These are phyloP conservation scores for Mycoemilia scoparia DNA, from an alignment of 192 early-diverging fungal genomes.

Conservation along the genomic window DNA sequence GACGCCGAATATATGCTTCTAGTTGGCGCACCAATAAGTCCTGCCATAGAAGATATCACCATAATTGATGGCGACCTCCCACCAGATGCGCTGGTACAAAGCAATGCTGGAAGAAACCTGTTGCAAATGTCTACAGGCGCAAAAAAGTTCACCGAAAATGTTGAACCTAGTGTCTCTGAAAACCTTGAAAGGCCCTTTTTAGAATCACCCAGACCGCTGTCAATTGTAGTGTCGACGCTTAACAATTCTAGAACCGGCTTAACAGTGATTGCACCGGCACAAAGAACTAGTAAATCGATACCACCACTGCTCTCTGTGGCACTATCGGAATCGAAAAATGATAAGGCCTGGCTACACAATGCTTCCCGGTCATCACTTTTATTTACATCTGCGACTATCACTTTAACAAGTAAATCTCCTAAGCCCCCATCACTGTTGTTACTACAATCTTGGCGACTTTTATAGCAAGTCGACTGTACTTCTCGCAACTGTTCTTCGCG, in stretches of 20 bases:
- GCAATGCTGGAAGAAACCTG: conserved; percentile 35
- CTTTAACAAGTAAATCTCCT: too few relatives aligned
- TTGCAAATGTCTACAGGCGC: conserved; percentile 34
- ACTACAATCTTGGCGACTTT: too few relatives aligned
- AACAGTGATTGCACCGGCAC: conserved; percentile 59
- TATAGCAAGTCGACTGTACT: too few relatives aligned
- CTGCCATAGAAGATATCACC: conserved; percentile 59
- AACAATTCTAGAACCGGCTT: conserved; percentile 42
- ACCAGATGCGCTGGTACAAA: conserved; percentile 13
- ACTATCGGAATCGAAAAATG: not conserved
- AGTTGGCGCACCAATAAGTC: conserved; percentile 53
- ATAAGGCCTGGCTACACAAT: not conserved
- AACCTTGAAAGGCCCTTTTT: not conserved
- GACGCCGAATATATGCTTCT: conserved; percentile 57
- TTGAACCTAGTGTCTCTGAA: not conserved
- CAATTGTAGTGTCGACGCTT: conserved; percentile 15
- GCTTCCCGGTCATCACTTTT: too few relatives aligned
- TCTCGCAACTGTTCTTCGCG: too few relatives aligned
- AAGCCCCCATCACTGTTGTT: too few relatives aligned
- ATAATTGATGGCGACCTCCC: conserved; percentile 47
- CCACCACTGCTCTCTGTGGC: conserved; percentile 8
- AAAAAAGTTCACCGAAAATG: conserved; percentile 35
- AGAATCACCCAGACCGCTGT: not conserved
- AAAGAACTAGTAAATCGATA: conserved; percentile 53
- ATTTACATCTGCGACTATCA: too few relatives aligned